A percentile compares a stretch with the other conserved stretches of the same genome.
phyloP scores from a whole-genome alignment of 2,329 filamentous ascomycete species.

The Bimuria novae-zelandiae region DNA sequence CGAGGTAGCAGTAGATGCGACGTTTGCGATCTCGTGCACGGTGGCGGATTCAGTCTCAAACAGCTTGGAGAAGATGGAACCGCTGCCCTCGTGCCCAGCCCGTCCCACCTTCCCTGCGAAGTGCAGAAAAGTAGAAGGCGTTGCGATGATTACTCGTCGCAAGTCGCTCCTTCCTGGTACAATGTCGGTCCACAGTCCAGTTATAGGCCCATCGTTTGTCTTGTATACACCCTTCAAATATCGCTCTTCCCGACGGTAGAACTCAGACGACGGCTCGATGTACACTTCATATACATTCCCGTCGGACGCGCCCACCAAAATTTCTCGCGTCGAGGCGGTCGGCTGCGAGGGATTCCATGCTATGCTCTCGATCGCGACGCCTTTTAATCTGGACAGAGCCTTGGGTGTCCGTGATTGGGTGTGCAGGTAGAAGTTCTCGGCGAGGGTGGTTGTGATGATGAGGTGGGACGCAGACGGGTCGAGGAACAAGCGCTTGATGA shows the following conservation, averaged over 20 bases:
- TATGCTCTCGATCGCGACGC: slow-evolving; percentile 83
- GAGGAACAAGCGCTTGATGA: slow-evolving; percentile 95
- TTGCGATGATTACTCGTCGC: slow-evolving; percentile 78
- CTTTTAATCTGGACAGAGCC: slow-evolving; percentile 78
- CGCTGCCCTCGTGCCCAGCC: slow-evolving; percentile 75
- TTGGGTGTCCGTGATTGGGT: slow-evolving; percentile 90
- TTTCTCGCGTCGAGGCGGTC: slow-evolving; percentile 92
- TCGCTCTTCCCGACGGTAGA: slow-evolving; percentile 93
- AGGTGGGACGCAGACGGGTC: slow-evolving; percentile 96
- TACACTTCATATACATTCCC: slow-evolving; percentile 94
- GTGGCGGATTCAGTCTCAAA: slow-evolving; percentile 86
- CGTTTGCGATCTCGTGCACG: slow-evolving; percentile 71
- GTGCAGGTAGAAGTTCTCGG: slow-evolving; percentile 98
- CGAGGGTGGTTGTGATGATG: slow-evolving; percentile 85
- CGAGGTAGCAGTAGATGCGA: slow-evolving; percentile 65
- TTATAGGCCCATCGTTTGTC: slow-evolving; percentile 79
- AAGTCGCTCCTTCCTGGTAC: slow-evolving; percentile 71
- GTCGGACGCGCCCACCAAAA: slow-evolving; percentile 87
- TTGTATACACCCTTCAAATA: slow-evolving; percentile 85
- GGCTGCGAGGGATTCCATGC: slow-evolving; percentile 95
- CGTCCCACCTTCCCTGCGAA: slow-evolving; percentile 77
- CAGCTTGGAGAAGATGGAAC: slow-evolving; percentile 82
- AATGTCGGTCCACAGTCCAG: slow-evolving; percentile 82
- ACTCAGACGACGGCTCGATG: slow-evolving; percentile 92
- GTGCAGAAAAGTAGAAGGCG: slow-evolving; percentile 77